Base-by-base conservation (phyloP, 2,329 filamentous ascomycete genomes). In the Aspergillus pseudoterreus region DNA sequence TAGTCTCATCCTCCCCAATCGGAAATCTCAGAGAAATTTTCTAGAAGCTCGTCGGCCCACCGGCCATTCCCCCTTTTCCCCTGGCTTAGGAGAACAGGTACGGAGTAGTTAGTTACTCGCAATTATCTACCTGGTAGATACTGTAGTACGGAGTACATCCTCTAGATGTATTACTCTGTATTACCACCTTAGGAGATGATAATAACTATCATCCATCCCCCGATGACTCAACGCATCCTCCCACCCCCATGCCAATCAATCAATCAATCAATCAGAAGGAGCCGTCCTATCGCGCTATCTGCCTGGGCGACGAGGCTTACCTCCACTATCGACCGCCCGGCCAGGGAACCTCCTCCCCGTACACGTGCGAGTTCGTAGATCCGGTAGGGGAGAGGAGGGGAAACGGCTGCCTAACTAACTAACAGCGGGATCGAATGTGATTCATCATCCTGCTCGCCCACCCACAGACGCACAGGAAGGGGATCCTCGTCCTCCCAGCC, bases 11-110 rank as follows among this genome's bases (percentile, higher is more conserved):
- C 43, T 42, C 57, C 55, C 46, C 50, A 59, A 59, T 46, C n/a
- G 60, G 60, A 55, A 63, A 61, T 59, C 30, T 50, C 36, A 60
- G 33, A 45, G 60, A 63, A 63, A 51, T 50, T 60, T 63, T 63
- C 60, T 59, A 60, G 60, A 63, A 63, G 51, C 47, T 52, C 55
- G 45, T 53, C 46, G 32, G 51, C 51, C 47, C 47, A 41, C 45
- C 47, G 17, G 45, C 14, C 10, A 5, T 11, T 42, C 39, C 39
- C 39, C 39, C 39, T 51, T 47, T 41, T 39, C 43, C 42, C 38
- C 21, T 45, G 22, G 19, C 19, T 19, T 19, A 19, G 19, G 19
- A 19, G 19, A 19, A 19, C 19, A 19, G 19, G 19, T 19, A 19
- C 2, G 19, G 2, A 19, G 19, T 19, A 19, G 2, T 19, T n/a